Conservation (phyloP, 805 yeast species). For the Lipomyces spencermartinsiae region DNA sequence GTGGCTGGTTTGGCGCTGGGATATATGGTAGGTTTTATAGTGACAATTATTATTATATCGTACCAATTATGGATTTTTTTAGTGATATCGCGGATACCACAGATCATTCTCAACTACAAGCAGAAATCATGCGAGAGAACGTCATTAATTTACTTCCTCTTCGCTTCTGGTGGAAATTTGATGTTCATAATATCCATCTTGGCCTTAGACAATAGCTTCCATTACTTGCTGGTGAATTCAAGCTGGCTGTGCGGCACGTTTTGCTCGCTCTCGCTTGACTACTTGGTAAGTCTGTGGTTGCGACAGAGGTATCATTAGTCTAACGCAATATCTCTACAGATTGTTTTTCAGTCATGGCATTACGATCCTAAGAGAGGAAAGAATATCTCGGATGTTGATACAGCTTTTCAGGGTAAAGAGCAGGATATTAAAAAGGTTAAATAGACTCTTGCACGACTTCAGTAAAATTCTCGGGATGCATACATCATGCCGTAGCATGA, state of each 20-base stretch:
- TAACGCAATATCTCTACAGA: constrained; percentile 14
- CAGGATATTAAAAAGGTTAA: not conserved
- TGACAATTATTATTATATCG: not conserved
- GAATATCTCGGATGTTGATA: not conserved
- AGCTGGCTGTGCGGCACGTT: constrained; percentile 92
- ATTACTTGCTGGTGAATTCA: constrained; percentile 78
- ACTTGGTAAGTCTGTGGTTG: constrained; percentile 20
- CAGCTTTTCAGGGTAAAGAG: not conserved
- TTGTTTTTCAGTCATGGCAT: constrained; percentile 36
- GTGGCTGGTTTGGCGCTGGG: constrained; percentile 69
- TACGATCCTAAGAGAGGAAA: constrained; percentile 21
- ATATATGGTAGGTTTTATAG: constrained; percentile 42
- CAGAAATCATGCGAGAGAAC: constrained; percentile 95
- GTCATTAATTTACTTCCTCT: constrained; percentile 88
- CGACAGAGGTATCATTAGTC: not conserved
- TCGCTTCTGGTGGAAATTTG: constrained; percentile 93
- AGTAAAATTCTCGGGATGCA: not conserved
- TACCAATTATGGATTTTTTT: not conserved
- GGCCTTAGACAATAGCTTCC: constrained; percentile 65
- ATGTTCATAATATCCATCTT: constrained; percentile 88
- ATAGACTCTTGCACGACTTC: not conserved
- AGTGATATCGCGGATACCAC: constrained; percentile 78
- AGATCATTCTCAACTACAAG: constrained; percentile 79
- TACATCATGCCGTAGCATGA: not conserved
- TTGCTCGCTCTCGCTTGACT: constrained; percentile 83